Base-by-base conservation (phyloP, 768 basidiomycete species). In the Cystofilobasidium capitatum region DNA sequence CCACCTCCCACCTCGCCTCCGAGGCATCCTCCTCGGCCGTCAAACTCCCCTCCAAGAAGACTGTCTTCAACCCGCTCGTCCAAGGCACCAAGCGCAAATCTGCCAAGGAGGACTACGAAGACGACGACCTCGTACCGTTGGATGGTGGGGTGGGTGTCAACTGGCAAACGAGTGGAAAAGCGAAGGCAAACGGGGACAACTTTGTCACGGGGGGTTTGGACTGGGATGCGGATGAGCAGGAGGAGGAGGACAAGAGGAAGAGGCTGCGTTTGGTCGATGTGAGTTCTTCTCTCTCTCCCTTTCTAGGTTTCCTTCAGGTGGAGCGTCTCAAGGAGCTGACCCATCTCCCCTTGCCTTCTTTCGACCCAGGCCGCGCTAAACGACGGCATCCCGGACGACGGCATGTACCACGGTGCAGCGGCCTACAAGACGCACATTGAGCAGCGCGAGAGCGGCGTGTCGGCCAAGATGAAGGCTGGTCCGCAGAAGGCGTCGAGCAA, bases 191-290 rank as follows among this genome's bases (percentile, higher is more conserved):
- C 31, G 85, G 85, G 75, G 85, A 88, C 70, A 88, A 86, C 76
- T 89, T 85, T 89, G 58, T 76, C 20, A 86, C 87, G 0, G 79
- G 87, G 37, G 82, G 82, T 31, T 85, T 71, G 54, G 74, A 85
- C 62, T 90, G 88, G 60, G 89, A 94, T 76, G 85, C 84, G n/a
- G 89, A 88, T 0, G 90, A 90, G 71, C 87, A 88, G 77, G 85
- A 85, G 1, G 86, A 88, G 72, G 75, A 91, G 33, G 80, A 90
- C 55, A 85, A 85, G 36, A 89, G 88, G 77, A 81, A 85, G 66
- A 81, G 79, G 58, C 80, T 81, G 74, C 84, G 84, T 71, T 68
- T 81, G 78, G 74, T 77, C 62, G 76, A 77, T 64, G 75, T 75
- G 51, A 54, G 73, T 71, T 10, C 24, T 35, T 40, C 42, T 22